phyloP scores from a whole-genome alignment of 257 asterid species.

The Solanum megistacrolobum region DNA sequence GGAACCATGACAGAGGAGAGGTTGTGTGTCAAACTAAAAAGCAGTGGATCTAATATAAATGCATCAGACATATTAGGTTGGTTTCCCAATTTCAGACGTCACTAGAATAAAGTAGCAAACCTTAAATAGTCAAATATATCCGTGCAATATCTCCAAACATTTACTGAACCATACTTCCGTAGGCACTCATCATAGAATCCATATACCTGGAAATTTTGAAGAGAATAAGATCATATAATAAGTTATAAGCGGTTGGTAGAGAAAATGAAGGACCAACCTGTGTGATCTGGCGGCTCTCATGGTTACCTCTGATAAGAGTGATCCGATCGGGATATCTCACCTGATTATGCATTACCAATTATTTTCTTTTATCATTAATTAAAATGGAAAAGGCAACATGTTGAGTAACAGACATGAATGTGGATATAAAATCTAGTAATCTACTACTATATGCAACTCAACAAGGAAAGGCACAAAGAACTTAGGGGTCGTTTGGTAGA shows the following conservation, averaged over 20 bases:
- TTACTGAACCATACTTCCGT: conserved; percentile 85
- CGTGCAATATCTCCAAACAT: conserved; percentile 99
- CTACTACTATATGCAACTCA: not conserved
- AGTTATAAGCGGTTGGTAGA: not conserved
- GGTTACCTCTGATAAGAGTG: conserved; percentile 94
- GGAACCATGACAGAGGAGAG: not conserved
- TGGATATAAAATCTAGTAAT: not conserved
- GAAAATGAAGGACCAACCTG: conserved; percentile 49
- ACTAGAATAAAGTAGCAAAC: conserved; percentile 30
- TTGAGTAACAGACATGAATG: not conserved
- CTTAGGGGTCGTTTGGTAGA: not conserved
- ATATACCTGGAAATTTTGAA: conserved; percentile 54
- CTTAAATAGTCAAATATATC: conserved; percentile 90
- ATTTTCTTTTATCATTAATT: not conserved
- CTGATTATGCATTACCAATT: conserved; percentile 24
- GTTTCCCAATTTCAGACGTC: not conserved
- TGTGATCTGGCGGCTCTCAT: conserved; percentile 96
- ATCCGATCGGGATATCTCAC: conserved; percentile 97
- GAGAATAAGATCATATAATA: not conserved
- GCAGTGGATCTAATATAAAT: not conserved
- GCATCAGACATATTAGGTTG: not conserved
- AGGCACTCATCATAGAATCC: conserved; percentile 99
- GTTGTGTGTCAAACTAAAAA: not conserved
- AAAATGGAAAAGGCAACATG: not conserved
- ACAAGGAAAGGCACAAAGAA: not conserved